A percentile compares a stretch with the other conserved stretches of the same genome.
Evolutionary conservation across 2,329 filamentous ascomycete genomes (phyloP).

Genomic region (Neonectria neomacrospora): DNA sequence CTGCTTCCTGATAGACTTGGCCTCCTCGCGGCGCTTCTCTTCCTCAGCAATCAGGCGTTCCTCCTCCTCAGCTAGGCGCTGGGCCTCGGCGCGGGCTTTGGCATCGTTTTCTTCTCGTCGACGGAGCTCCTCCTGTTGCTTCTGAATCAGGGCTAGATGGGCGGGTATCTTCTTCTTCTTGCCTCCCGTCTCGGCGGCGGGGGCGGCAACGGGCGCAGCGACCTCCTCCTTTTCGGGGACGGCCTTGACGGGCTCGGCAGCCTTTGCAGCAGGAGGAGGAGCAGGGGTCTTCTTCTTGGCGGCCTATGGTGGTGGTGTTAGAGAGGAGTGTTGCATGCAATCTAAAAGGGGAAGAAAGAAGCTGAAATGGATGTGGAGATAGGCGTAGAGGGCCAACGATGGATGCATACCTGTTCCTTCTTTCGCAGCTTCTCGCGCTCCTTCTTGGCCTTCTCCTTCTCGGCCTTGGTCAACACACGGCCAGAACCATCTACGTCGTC

Average conservation of each 20-base stretch:
- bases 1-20: conserved; percentile 82
- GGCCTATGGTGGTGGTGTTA: conserved; percentile 59
- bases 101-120: conserved; percentile 74
- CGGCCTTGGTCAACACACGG: conserved; percentile 91
- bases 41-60: conserved; percentile 75
- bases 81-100: conserved; percentile 70
- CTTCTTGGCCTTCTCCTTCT: conserved; percentile 98
- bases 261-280: conserved; percentile 33
- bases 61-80: conserved; percentile 72
- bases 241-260: conserved; percentile 41
- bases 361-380: not conserved
- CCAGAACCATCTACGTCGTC: conserved; percentile 68
- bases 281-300: conserved; percentile 80
- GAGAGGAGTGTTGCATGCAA: conserved; percentile 10
- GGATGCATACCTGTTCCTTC: conserved; percentile 83
- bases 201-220: conserved; percentile 58
- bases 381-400: no score
- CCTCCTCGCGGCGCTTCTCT: conserved; percentile 74
- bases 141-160: conserved; percentile 77
- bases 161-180: conserved; percentile 92
- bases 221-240: conserved; percentile 72
- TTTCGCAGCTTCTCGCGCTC: conserved; percentile 98
- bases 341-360: not conserved
- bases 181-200: conserved; percentile 60
- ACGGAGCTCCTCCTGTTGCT: conserved; percentile 83